Evolutionary conservation across 192 early-diverging fungal genomes (phyloP).

Genomic region (Entomortierella lignicola): DNA sequence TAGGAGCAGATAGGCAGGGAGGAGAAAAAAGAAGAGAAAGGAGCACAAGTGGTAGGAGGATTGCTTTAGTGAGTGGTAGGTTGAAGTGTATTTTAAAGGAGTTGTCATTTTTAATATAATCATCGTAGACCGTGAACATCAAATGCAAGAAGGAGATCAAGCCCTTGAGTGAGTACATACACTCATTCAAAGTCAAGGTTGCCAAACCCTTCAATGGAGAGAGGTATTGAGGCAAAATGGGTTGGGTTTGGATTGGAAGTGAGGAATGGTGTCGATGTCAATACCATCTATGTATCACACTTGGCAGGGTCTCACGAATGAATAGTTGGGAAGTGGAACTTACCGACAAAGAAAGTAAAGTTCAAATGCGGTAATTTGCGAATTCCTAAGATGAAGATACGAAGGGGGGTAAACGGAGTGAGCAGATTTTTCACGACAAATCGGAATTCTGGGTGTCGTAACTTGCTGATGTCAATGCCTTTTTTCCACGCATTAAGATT

Average conservation of each 20-base stretch:
- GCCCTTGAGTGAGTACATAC: background rate
- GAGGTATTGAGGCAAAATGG: background rate
- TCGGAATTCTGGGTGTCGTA: background rate
- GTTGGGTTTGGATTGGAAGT: conserved; percentile 13
- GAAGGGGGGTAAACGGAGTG: background rate
- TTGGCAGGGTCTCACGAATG: too few species aligned
- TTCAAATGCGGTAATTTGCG: background rate
- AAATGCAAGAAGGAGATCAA: background rate
- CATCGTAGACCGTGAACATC: background rate
- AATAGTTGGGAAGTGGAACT: background rate
- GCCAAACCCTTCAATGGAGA: background rate
- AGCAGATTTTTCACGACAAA: background rate
- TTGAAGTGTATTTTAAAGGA: background rate
- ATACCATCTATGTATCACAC: too few species aligned
- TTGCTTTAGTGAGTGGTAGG: background rate
- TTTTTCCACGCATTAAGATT: too few species aligned
- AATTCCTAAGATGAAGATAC: background rate
- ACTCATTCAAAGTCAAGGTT: too few species aligned
- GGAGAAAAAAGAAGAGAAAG: background rate
- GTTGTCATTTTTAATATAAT: background rate
- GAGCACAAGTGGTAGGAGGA: background rate
- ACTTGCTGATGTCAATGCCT: background rate
- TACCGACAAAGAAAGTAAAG: background rate
- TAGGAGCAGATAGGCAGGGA: conserved; percentile 8
- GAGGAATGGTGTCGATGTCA: background rate